phyloP scores from a whole-genome alignment of 352 stramenopile species.

The Plasmopara muralis region DNA sequence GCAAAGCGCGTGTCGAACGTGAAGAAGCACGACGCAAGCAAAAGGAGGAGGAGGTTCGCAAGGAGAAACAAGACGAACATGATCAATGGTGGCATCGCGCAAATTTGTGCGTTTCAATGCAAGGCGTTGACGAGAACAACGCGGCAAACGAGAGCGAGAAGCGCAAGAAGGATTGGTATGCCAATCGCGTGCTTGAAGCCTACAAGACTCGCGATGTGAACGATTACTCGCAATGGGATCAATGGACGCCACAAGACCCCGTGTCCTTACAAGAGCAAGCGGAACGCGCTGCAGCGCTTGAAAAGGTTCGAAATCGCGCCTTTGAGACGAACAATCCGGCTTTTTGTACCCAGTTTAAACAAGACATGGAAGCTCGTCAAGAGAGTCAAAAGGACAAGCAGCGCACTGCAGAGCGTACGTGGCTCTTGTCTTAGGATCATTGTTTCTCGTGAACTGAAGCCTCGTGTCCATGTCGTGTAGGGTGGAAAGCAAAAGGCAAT shows the following conservation, averaged over 20 bases:
- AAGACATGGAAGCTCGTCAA: constrained; percentile 60
- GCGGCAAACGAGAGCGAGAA: constrained; percentile 8
- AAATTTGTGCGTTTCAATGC: constrained; percentile 43
- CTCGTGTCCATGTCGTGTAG: constrained; percentile 17
- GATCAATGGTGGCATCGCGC: constrained; percentile 64
- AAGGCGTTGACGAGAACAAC: constrained; percentile 15
- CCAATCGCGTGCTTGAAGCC: constrained; percentile 52
- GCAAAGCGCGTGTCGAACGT: constrained; percentile 23
- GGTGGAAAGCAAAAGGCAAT: constrained; percentile 55
- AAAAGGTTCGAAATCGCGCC: constrained; percentile 58
- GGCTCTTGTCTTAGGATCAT: background rate
- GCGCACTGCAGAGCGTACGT: constrained; percentile 46
- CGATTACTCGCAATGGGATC: constrained; percentile 74
- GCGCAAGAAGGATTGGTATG: constrained; percentile 27
- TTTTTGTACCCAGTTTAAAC: constrained; percentile 74
- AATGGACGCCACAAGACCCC: constrained; percentile 69
- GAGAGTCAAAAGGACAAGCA: constrained; percentile 38
- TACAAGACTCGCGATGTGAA: constrained; percentile 76
- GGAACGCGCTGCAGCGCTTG: constrained; percentile 39
- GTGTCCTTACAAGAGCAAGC: constrained; percentile 57
- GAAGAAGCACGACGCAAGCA: constrained; percentile 35
- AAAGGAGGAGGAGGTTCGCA: constrained; percentile 34
- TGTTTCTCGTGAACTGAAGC: too few species aligned
- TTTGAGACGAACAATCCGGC: constrained; percentile 75
- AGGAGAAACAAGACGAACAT: constrained; percentile 50